phyloP scores from a whole-genome alignment of 805 yeast genomes.

The Monosporozyma solicola region DNA sequence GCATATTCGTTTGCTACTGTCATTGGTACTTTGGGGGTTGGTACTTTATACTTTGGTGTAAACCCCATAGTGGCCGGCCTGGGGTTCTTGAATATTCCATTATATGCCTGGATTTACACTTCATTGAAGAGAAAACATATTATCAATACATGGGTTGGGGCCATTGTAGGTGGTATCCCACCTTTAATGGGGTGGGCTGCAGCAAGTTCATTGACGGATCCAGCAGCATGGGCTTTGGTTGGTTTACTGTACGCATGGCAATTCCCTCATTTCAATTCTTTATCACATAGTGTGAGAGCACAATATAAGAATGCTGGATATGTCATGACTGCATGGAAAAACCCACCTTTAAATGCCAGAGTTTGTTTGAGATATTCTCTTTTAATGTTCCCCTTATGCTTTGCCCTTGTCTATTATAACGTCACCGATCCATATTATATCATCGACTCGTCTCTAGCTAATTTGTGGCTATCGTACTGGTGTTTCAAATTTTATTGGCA shows the following conservation, averaged over 20 bases:
- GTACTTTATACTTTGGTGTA: conserved; percentile 67
- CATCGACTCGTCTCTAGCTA: conserved; percentile 71
- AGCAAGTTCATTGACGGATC: conserved; percentile 66
- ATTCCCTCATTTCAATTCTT: conserved; percentile 92
- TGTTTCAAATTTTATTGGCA: conserved; percentile 82
- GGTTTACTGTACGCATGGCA: conserved; percentile 93
- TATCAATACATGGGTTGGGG: conserved; percentile 96
- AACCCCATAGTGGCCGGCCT: conserved; percentile 74
- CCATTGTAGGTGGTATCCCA: conserved; percentile 96
- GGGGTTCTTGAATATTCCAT: conserved; percentile 70
- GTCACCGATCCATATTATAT: conserved; percentile 77
- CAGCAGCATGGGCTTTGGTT: conserved; percentile 94
- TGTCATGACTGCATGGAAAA: conserved; percentile 93
- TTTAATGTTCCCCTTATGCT: conserved; percentile 90
- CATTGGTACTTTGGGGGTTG: conserved; percentile 63
- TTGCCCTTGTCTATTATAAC: conserved; percentile 66
- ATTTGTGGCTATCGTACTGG: conserved; percentile 77
- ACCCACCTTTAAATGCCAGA: conserved; percentile 85
- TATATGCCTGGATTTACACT: conserved; percentile 88
- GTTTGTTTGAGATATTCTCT: conserved; percentile 86
- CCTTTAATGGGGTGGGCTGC: conserved; percentile 99
- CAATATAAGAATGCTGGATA: conserved; percentile 92
- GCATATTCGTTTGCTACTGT: conserved; percentile 74
- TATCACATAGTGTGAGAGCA: conserved; percentile 77
- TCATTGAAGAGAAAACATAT: conserved; percentile 79